Evolutionary conservation across 1,284 basidiomycete species (phyloP), one percentile per base, ranked within the genome.

Genomic region (Papiliotrema flavescens): DNA sequence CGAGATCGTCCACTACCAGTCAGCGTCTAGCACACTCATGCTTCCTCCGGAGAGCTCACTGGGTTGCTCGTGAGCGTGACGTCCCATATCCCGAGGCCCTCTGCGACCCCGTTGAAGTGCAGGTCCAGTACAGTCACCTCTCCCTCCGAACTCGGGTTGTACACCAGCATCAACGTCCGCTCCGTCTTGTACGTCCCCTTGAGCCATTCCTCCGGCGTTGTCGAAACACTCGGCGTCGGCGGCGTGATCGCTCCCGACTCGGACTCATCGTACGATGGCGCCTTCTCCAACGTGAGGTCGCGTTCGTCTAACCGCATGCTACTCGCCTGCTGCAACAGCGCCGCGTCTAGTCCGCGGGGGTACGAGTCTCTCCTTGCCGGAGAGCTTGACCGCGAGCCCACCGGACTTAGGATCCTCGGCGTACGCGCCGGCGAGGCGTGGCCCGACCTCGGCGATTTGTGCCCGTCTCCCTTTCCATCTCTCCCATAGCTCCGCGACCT

Each of bases 211-310:
- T 43, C 50, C 4, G 37, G 14, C 28, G 28, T 32, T 6, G 28
- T 32, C 28, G 28, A 32, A 6, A 32, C 28, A 32, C 28, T 11
- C 28, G 28, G 28, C 28, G 28, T 32, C 11, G 28, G 17, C 17
- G 45, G 24, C 45, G 28, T 35, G 3, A 41, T 48, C 20, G 54
- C 56, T 2, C 51, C 64, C 23, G 64, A 66, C 47, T 53, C 53
- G 24, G 49, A 62, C 45, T 60, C 61, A 83, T 87, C 59, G 22
- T 51, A 45, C 8, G 40, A 19, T 8, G 50, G 41, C 9, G 50
- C 41, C 34, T 22, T 3, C 3, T 13, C 17, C 26, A 47, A 26
- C 14, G 13, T 8, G 19, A 15, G 4, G 17, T 32, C 15, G 5
- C 34, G 14, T 32, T 11, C 28, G 6, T 32, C 28, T 32, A 32